Evolutionary conservation across 2,329 filamentous ascomycete genomes (phyloP), one percentile per base, ranked within the genome.

Genomic region (Neonectria ditissima): DNA sequence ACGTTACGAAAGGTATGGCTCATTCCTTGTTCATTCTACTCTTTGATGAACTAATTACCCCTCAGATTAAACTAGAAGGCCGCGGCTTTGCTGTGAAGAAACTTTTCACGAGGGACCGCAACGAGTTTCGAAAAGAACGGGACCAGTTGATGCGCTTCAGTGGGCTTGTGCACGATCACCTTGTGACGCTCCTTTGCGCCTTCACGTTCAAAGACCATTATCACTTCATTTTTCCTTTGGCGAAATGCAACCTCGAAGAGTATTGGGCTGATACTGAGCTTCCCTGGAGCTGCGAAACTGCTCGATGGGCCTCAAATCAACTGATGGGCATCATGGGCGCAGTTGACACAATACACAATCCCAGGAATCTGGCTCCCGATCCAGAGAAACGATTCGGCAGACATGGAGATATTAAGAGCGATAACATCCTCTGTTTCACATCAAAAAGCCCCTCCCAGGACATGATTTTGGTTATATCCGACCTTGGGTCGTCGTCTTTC

Each of bases 371-470:
- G 1, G 9, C 9, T 7, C 2, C 8, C 13, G 53, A 41, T 2
- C 2, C 3, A 1, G 11, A 39, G 2, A 37, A 4, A 6, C 34
- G 24, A 7, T 67, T 52, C 8, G 59, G 63, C 3, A 37, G 59
- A 1, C 65, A 67, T 1, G 63, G 65, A 0, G 65, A 67, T 2
- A 55, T 67, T 2, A 67, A 65, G 4, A 55, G 56, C 3, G 58
- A 65, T 37, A 67, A 67, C 3, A 44, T 67, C 0, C 63, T 67
- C 2, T 67, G 65, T 22, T 67, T 65, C 14, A 20, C 24, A 1
- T 30, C 52, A 2, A 26, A 16, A 14, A 43, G 4, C 0, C 14
- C 20, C 2, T 5, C 30, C 1, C 7, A 18, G 0, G 37, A 55
- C 7, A 13, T 26, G 1, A 43, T 58, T 4, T 11, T 67, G 0